Evolutionary conservation across 495 filamentous ascomycete species (phyloP), one percentile per base, ranked within the genome.

Genomic region (Copromyces sp.): DNA sequence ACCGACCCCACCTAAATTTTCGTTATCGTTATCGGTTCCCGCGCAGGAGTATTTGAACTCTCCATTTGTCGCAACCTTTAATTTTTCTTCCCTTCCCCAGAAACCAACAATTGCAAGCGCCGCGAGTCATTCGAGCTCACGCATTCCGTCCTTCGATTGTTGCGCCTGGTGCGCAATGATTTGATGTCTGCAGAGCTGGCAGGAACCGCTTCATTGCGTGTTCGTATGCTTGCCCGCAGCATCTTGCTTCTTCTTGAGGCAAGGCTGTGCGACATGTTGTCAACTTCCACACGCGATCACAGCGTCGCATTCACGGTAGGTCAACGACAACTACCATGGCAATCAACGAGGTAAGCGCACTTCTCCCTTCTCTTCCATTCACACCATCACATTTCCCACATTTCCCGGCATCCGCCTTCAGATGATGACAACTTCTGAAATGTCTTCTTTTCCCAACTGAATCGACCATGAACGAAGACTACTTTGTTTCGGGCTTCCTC

Each of bases 391-490:
- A 12, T 35, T 37, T 8, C 29, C 7, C 53, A 65, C 5, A 24
- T 3, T 41, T 24, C 47, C 68, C 61, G 47, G 68, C 39, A 75
- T 68, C 68, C 71, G 69, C 78, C 75, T 77, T 78, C 83, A 86
- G 81, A 91, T 90, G 94, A 97, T 97, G 94, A 95, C 89, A 94
- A 89, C 84, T 75, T 73, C 73, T 68, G 81, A 87, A 85, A 89
- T 87, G 85, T 89, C 94, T 97, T 97, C 93, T 95, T 96, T 92
- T 92, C 90, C 89, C 86, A 90, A 84, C 91, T 86, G 92, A 97
- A 85, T 95, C 94, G 94, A 90, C 93, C 90, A 90, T 97, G 94
- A 95, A 86, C 77, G 90, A 93, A 93, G 84, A 86, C 75, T 83
- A 83, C 82, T 86, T 86, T 87, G 80, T 89, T 84, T 88, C 90